A percentile compares a stretch with the other conserved stretches of the same genome.
Conservation (phyloP, 495 filamentous ascomycete genomes). For the Sordaria brevicollis region DNA sequence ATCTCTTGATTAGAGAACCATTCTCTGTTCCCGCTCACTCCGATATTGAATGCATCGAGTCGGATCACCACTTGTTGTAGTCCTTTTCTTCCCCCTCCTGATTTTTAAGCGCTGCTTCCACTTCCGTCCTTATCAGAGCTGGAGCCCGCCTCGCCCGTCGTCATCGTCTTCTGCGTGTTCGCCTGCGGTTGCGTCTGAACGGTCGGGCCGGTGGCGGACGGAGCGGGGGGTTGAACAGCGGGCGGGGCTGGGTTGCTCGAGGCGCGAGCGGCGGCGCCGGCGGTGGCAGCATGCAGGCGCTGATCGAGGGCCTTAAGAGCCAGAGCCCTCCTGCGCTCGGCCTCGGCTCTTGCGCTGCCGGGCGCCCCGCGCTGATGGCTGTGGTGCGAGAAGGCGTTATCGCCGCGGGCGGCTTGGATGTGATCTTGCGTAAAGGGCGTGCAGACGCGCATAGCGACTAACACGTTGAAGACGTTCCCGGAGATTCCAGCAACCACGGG, state of each 20-base stretch:
- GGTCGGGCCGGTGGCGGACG: slow-evolving; percentile 33
- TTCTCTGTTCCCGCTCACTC: background rate
- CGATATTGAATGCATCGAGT: background rate
- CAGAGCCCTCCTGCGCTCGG: slow-evolving; percentile 78
- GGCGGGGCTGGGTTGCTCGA: slow-evolving; percentile 25
- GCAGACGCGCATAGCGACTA: slow-evolving; percentile 66
- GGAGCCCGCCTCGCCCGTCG: slow-evolving; percentile 50
- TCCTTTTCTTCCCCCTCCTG: background rate
- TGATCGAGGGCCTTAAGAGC: slow-evolving; percentile 89
- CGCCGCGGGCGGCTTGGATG: slow-evolving; percentile 57
- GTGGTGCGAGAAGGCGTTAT: slow-evolving; percentile 9
- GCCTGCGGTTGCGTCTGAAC: slow-evolving; percentile 39
- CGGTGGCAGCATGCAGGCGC: slow-evolving; percentile 72
- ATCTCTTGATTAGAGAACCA: background rate
- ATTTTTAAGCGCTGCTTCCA: slow-evolving; percentile 10
- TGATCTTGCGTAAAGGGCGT: slow-evolving; percentile 82
- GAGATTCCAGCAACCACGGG: slow-evolving; percentile 64
- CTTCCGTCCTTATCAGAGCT: slow-evolving; percentile 50
- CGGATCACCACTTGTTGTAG: background rate
- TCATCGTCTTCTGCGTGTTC: slow-evolving; percentile 37
- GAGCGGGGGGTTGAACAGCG: slow-evolving; percentile 26
- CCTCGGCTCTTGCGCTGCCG: slow-evolving; percentile 75
- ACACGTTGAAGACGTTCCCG: slow-evolving; percentile 59
- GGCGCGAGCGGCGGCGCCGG: slow-evolving; percentile 30
- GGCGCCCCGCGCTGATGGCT: slow-evolving; percentile 48